phyloP scores from a whole-genome alignment of 2,329 filamentous ascomycete genomes.

The Kalmusia sp. region DNA sequence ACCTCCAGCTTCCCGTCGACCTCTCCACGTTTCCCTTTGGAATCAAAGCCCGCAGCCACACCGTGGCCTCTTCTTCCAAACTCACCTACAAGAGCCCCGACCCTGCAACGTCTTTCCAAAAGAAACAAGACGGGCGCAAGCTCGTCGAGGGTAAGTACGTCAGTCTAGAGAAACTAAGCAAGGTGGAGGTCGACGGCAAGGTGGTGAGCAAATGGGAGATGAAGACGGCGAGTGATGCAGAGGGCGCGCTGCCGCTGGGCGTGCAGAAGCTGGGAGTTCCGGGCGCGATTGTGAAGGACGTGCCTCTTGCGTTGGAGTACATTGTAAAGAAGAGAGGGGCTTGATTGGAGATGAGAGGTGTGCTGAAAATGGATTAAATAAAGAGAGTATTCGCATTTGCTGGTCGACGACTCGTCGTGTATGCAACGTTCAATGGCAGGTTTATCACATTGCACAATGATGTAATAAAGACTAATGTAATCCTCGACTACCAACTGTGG shows the following conservation, averaged over 20 bases:
- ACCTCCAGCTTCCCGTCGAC: conserved; percentile 60
- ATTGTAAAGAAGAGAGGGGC: conserved; percentile 20
- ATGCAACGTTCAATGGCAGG: no score
- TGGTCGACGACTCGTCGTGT: no score
- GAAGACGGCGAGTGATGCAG: conserved; percentile 76
- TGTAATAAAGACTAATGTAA: no score
- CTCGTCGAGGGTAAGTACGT: conserved; percentile 67
- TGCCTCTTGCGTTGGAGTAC: conserved; percentile 22
- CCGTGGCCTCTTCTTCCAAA: conserved; percentile 9
- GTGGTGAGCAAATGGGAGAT: conserved; percentile 69
- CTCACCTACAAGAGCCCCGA: conserved; percentile 12
- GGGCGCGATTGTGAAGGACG: conserved; percentile 24
- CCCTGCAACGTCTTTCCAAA: conserved; percentile 18
- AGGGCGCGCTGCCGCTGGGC: conserved; percentile 69
- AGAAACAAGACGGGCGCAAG: conserved; percentile 52
- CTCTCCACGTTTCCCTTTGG: conserved; percentile 50
- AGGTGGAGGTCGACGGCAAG: conserved; percentile 2
- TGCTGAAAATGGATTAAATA: no score
- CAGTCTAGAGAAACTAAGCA: conserved; percentile 66
- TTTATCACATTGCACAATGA: no score
- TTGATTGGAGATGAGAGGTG: no score
- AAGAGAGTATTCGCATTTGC: no score
- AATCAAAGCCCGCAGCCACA: conserved; percentile 21
- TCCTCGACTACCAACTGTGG: no score
- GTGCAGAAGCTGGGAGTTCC: conserved; percentile 71